These are phyloP conservation scores for Globisporangium nagaii DNA, from an alignment of 352 stramenopile genomes.

Conservation along the genomic window DNA sequence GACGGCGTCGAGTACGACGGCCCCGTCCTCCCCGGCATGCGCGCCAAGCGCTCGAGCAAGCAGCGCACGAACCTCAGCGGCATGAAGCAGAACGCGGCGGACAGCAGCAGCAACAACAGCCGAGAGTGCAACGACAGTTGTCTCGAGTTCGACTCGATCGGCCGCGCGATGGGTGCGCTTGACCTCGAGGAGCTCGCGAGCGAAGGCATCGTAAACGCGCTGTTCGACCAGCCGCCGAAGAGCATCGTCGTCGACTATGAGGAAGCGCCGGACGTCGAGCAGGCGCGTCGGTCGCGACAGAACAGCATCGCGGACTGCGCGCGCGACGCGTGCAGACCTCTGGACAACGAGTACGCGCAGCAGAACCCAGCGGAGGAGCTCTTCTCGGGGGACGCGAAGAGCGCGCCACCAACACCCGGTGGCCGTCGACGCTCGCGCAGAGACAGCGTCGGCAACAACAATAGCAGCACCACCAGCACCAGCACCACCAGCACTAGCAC, in stretches of 20 bases:
- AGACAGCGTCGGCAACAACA: slow-evolving; percentile 11
- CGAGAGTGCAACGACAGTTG: background rate
- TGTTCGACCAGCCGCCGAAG: slow-evolving; percentile 11
- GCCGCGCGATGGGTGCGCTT: slow-evolving; percentile 14
- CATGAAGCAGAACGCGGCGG: background rate
- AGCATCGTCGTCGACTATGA: slow-evolving; percentile 68
- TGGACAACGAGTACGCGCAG: slow-evolving; percentile 18
- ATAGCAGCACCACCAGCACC: background rate
- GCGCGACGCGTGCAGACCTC: slow-evolving; percentile 32
- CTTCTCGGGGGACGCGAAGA: background rate
- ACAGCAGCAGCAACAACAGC: background rate
- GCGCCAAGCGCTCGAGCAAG: slow-evolving; percentile 4
- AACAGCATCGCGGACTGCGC: slow-evolving; percentile 26
- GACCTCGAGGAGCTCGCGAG: slow-evolving; percentile 48
- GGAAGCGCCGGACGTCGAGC: slow-evolving; percentile 12
- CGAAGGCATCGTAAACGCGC: slow-evolving; percentile 6
- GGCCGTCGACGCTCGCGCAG: slow-evolving; percentile 26
- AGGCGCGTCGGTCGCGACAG: slow-evolving; percentile 16
- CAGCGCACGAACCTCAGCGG: background rate
- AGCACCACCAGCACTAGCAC: background rate
- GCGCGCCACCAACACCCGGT: slow-evolving; percentile 2
- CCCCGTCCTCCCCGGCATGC: slow-evolving; percentile 1
- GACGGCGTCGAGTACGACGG: slow-evolving; percentile 11
- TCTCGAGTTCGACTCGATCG: slow-evolving; percentile 3
- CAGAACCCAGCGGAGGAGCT: slow-evolving; percentile 8